phyloP scores from a whole-genome alignment of 352 stramenopile species.

The Pythium scleroteichum region DNA sequence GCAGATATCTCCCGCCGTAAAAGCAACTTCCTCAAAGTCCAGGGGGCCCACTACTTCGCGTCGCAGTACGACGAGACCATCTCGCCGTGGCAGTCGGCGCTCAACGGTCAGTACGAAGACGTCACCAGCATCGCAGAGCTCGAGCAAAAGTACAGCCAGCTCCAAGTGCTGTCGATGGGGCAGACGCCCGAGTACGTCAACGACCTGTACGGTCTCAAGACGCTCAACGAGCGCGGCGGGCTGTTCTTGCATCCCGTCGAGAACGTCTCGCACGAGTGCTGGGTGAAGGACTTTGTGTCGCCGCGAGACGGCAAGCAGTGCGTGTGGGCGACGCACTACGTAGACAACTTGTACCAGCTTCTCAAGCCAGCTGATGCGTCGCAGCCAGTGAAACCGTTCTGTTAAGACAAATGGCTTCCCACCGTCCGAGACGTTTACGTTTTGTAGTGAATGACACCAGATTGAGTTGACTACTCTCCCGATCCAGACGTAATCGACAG shows the following conservation, averaged over 20 bases:
- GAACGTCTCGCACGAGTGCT: constrained; percentile 38
- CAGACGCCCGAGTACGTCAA: constrained; percentile 40
- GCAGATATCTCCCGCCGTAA: constrained; percentile 33
- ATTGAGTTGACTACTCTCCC: no score
- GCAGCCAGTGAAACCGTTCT: no score
- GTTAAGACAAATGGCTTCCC: no score
- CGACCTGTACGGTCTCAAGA: constrained; percentile 41
- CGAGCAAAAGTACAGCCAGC: constrained; percentile 24
- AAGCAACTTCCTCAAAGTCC: constrained; percentile 32
- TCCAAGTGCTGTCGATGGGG: constrained; percentile 41
- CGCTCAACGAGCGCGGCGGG: constrained; percentile 31
- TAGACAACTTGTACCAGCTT: constrained; percentile 31
- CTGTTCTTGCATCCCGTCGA: constrained; percentile 32
- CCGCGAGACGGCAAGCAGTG: constrained; percentile 17
- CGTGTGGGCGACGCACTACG: constrained; percentile 36
- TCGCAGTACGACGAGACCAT: constrained; percentile 39
- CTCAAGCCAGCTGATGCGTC: no score
- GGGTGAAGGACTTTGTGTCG: constrained; percentile 27
- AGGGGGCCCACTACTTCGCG: constrained; percentile 39
- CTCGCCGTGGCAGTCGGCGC: constrained; percentile 39
- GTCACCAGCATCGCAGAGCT: constrained; percentile 31
- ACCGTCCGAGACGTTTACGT: no score
- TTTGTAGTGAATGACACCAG: no score
- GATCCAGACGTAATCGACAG: no score
- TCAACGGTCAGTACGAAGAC: constrained; percentile 38